Evolutionary conservation across 345 rosid genomes (phyloP).

Genomic region (Sonneratia alba): DNA sequence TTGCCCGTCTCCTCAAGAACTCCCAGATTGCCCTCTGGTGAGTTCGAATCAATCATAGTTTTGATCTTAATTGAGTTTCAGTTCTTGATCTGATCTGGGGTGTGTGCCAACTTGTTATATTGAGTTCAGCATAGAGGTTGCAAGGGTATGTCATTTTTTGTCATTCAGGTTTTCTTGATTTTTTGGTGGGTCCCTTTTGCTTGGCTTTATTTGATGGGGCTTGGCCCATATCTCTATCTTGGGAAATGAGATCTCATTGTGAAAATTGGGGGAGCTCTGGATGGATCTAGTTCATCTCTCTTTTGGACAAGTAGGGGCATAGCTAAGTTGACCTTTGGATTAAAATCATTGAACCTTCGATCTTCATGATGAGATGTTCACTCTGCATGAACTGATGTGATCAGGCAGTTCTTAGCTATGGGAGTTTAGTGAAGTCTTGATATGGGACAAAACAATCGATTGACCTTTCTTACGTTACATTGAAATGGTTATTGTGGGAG

Average conservation of each 20-base stretch:
- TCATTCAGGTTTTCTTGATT: not conserved
- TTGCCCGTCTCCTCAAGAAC: slow-evolving; percentile 42
- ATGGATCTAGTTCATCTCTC: not conserved
- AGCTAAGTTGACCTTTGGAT: not conserved
- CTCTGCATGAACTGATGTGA: not conserved
- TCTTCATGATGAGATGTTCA: not conserved
- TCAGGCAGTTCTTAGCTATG: too few species aligned
- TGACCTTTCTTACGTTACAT: not conserved
- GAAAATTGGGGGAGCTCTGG: slow-evolving; percentile 4
- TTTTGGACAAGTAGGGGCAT: not conserved
- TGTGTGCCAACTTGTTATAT: not conserved
- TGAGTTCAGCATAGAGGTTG: not conserved
- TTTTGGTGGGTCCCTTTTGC: not conserved
- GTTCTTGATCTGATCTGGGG: slow-evolving; percentile 41
- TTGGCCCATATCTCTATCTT: too few species aligned
- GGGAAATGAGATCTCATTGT: not conserved
- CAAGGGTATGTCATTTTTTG: not conserved
- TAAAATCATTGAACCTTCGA: not conserved
- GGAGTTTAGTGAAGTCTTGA: not conserved
- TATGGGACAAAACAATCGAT: not conserved
- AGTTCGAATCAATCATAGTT: slow-evolving; percentile 5
- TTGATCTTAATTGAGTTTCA: not conserved
- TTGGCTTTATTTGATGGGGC: not conserved
- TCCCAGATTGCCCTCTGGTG: slow-evolving; percentile 73
- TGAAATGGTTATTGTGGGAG: slow-evolving; percentile 42